Evolutionary conservation across 78 protist species (phyloP).

Genomic region (Dictyostelium capitatum): DNA sequence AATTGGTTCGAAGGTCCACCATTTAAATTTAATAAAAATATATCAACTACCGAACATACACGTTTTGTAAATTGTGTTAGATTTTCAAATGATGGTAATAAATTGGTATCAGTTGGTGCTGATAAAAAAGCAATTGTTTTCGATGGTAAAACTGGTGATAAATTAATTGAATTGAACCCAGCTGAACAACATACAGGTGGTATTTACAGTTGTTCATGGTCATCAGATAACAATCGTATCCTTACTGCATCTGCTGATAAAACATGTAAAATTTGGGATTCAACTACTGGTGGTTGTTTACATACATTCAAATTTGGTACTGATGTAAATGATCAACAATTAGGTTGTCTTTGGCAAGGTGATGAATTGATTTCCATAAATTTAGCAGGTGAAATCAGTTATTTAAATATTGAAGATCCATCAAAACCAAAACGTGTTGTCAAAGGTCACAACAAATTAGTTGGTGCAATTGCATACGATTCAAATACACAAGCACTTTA

Average conservation of each 20-base stretch:
- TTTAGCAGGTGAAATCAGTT: slow-evolving; percentile 86
- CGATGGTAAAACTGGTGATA: slow-evolving; percentile 96
- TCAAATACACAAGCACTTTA: slow-evolving; percentile 45
- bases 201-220: slow-evolving; percentile 83
- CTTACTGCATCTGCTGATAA: slow-evolving; percentile 93
- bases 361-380: slow-evolving; percentile 79
- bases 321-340: slow-evolving; percentile 88
- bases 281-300: slow-evolving; percentile 68
- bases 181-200: slow-evolving; percentile 87
- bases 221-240: slow-evolving; percentile 82
- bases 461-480: slow-evolving; percentile 84
- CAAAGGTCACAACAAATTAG: slow-evolving; percentile 91
- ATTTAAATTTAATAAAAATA: slow-evolving; percentile 90
- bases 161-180: slow-evolving; percentile 60
- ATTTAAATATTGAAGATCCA: slow-evolving; percentile 65
- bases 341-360: slow-evolving; percentile 92
- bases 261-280: slow-evolving; percentile 90
- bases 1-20: slow-evolving; percentile 92
- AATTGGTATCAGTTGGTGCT: slow-evolving; percentile 73
- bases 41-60: slow-evolving; percentile 59
- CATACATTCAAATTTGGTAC: slow-evolving; percentile 64
- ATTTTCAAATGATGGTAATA: slow-evolving; percentile 91
- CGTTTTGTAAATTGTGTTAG: slow-evolving; percentile 93
- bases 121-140: slow-evolving; percentile 87
- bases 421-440: slow-evolving; percentile 72